Conservation (phyloP, 2,329 filamentous ascomycete genomes). For the Blastomyces silverae region DNA sequence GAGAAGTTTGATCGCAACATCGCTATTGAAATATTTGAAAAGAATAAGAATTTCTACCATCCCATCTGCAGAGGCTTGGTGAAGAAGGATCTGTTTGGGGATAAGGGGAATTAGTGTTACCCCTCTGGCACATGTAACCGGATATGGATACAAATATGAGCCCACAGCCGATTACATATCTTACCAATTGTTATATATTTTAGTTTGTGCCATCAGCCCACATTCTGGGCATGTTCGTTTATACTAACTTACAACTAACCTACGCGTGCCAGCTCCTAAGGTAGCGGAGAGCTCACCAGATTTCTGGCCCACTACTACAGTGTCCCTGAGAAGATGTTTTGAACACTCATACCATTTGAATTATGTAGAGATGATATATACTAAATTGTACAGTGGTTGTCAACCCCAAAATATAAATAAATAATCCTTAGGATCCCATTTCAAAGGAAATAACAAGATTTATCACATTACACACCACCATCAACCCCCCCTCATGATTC, state of each 20-base stretch:
- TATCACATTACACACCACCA: too few species aligned
- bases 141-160: background rate
- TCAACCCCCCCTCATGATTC: background rate
- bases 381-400: background rate
- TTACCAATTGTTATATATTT: background rate
- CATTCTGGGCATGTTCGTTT: background rate
- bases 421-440: background rate
- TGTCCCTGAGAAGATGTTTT: background rate
- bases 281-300: background rate
- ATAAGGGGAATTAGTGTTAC: constrained; percentile 21
- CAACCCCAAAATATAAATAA: background rate
- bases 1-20: constrained; percentile 66
- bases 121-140: background rate
- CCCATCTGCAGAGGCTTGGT: constrained; percentile 84
- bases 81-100: constrained; percentile 67
- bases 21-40: constrained; percentile 75
- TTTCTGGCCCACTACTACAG: background rate
- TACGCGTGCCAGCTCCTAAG: background rate
- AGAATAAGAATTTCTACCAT: constrained; percentile 88
- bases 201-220: background rate
- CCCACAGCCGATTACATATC: background rate
- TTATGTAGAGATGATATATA: constrained; percentile 6
- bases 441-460: background rate
- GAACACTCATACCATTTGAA: background rate
- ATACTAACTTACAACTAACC: background rate